Evolutionary conservation across 2,329 filamentous ascomycete species (phyloP), one percentile per base, ranked within the genome.

Genomic region (Fusarium sp.): DNA sequence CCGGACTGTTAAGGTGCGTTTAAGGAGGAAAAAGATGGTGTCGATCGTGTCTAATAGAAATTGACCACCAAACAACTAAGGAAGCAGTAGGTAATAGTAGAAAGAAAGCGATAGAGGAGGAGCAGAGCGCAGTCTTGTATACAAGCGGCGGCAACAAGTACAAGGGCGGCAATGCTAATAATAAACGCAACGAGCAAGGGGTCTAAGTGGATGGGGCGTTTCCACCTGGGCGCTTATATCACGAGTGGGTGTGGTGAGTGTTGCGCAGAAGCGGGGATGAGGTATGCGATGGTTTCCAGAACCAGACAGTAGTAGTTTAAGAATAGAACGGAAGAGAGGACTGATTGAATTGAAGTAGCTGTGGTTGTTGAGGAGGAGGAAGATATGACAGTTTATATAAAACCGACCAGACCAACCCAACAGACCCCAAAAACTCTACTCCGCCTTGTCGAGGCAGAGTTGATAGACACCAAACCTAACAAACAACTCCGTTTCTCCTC

Each of bases 141-240:
- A 69, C 40, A 52, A 46, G 8, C 45, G 43, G 68, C 69, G 69
- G 69, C 66, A 71, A 71, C 31, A 49, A 42, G 59, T 59, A 55
- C 41, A 37, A 62, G 29, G 53, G 71, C 71, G 71, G 71, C 71
- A 73, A 72, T 56, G 58, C 71, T 73, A 73, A 73, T 72, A 71
- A 73, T 73, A 73, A 71, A 65, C 69, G 66, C 71, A 70, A 63
- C 36, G 42, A 46, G 57, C 65, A 63, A 57, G 67, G 65, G 41
- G 40, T 59, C 51, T 60, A 23, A 73, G 54, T 72, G 71, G 69
- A 46, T 20, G 52, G 48, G 51, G 55, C 20, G 61, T 59, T 67
- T 68, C 72, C 72, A 74, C 72, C 72, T 58, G 61, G 72, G 72
- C 72, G 72, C 72, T 74, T 74, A 74, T 67, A 61, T 60, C 35